These are phyloP conservation scores for Colletotrichum higginsianum DNA, from an alignment of 2,329 filamentous ascomycete genomes.

Conservation along the genomic window DNA sequence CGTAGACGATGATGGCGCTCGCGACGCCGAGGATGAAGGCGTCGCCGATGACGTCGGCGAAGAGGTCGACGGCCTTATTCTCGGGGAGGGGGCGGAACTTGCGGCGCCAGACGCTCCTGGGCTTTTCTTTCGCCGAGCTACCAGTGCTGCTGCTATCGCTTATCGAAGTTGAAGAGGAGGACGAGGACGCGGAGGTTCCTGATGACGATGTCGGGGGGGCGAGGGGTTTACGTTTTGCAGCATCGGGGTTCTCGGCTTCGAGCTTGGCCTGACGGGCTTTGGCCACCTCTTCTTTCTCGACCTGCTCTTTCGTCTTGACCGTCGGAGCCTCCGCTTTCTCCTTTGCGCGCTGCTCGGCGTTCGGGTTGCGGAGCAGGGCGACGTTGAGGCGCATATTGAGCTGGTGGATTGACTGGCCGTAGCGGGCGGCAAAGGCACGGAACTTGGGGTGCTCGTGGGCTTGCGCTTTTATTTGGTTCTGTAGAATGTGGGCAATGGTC, in stretches of 20 bases:
- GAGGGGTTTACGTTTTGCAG: conserved; percentile 15
- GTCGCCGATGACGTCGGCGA: conserved; percentile 76
- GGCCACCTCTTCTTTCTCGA: conserved; percentile 66
- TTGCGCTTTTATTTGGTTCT: conserved; percentile 78
- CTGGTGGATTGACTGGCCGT: conserved; percentile 76
- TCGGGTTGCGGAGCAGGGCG: conserved; percentile 69
- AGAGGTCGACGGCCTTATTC: conserved; percentile 75
- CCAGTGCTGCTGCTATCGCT: neutral
- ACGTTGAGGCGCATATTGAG: conserved; percentile 77
- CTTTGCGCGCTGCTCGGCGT: conserved; percentile 71
- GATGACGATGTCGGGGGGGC: neutral
- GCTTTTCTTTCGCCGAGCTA: conserved; percentile 21
- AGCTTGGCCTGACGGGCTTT: conserved; percentile 57
- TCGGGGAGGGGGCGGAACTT: conserved; percentile 76
- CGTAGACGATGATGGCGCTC: conserved; percentile 70
- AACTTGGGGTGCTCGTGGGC: conserved; percentile 76
- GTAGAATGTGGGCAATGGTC: neutral
- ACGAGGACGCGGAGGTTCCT: neutral
- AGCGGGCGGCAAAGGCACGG: conserved; percentile 71
- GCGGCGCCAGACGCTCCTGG: conserved; percentile 71
- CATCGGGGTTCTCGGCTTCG: conserved; percentile 43
- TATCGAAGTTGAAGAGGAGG: conserved; percentile 1
- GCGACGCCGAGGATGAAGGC: conserved; percentile 74
- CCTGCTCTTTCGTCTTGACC: conserved; percentile 75
- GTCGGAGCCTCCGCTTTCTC: conserved; percentile 76